Evolutionary conservation across 2,329 filamentous ascomycete genomes (phyloP), one percentile per base, ranked within the genome.

Genomic region (Rhinocladiella similis): DNA sequence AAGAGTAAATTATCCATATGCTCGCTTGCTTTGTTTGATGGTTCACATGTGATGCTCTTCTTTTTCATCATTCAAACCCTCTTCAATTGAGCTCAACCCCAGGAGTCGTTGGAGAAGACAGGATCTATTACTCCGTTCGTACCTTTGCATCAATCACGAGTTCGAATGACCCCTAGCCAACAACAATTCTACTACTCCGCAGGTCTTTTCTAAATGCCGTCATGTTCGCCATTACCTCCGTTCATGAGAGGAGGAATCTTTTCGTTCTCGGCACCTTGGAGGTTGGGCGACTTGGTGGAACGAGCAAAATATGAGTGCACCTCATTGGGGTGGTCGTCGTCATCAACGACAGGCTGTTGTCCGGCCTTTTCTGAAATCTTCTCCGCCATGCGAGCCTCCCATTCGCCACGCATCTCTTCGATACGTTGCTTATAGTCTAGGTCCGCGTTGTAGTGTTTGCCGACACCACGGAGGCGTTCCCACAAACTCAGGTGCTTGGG

Each of bases 401-500:
- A 81, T 61, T 83, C 78, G 27, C 77, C 72, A 74, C 84, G 80
- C 83, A 96, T 89, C 71, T 97, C 93, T 66, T 86, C 82, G 61
- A 97, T 88, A 80, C 91, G 92, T 71, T 87, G 81, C 76, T 89
- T 83, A 77, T 88, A 90, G 79, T 97, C 93, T 49, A 86, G 77
- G 61, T 90, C 86, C 6, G 91, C 85, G 72, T 97, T 79, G 77
- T 97, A 97, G 70, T 83, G 72, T 80, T 94, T 95, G 72, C 87
- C 85, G 16, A 88, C 82, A 50, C 91, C 91, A 53, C 83, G 81
- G 61, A 90, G 73, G 60, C 90, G 87, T 81, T 97, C 93, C 88
- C 90, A 97, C 50, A 92, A 72, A 5, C 89, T 93, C 61, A 97
- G 77, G 70, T 97, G 93, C 72, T 88, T 84, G 47, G 90, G 88